Evolutionary conservation across 1,284 basidiomycete species (phyloP).

Genomic region (Irpex rosettiformis): DNA sequence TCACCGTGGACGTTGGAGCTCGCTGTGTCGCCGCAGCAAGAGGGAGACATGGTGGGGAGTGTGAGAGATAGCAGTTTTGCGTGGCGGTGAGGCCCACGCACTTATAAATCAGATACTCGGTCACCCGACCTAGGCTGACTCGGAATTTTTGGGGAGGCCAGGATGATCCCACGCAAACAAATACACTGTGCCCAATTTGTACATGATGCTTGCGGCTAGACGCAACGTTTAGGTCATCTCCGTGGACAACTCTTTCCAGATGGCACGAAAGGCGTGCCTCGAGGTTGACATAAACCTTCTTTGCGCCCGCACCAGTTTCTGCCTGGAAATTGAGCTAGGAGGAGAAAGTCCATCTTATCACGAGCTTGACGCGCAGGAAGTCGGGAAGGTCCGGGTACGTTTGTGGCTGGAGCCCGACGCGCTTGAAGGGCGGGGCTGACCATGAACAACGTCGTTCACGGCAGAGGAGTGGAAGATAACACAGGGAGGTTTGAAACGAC

Average conservation of each 20-base stretch:
- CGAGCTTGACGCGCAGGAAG: not conserved
- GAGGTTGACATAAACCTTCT: not conserved
- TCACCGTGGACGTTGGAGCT: not conserved
- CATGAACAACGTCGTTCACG: not conserved
- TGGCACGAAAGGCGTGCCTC: not conserved
- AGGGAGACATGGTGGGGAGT: not conserved
- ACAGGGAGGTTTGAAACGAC: not conserved
- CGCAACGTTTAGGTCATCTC: not conserved
- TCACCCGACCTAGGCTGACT: not conserved
- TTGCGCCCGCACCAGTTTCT: not conserved
- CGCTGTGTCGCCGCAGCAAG: not conserved
- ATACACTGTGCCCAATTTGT: not conserved
- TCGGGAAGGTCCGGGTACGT: not conserved
- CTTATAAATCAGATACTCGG: not conserved
- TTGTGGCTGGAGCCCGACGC: not conserved
- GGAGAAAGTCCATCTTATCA: not conserved
- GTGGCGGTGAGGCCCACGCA: not conserved
- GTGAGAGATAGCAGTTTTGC: not conserved
- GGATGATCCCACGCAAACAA: not conserved
- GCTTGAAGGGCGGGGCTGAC: not conserved
- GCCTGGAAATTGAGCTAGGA: not conserved
- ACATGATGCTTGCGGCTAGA: not conserved
- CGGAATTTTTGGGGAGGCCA: not conserved
- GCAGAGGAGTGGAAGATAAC: not conserved
- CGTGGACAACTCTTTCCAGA: not conserved